Base-by-base conservation (phyloP, 345 rosid species). In the Eucalyptus brandiana region DNA sequence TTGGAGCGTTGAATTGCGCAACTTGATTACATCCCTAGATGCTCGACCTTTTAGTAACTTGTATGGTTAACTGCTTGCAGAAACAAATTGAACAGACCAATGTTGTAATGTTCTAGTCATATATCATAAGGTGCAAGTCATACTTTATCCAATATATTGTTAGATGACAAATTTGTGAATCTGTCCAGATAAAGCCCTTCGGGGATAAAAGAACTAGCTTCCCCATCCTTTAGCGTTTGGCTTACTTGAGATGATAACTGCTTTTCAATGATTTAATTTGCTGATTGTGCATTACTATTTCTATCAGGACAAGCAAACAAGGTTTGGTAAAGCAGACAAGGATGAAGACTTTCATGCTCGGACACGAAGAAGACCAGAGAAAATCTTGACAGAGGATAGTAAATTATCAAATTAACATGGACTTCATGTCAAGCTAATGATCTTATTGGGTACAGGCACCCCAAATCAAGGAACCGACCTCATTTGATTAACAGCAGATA, bases 1-100 rank as follows among this genome's bases (percentile, higher is more conserved):
- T 19, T 3, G 24, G 26, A 37, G 28, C 0, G 0, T 12, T 1
- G 47, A 40, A 76, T 23, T 23, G 85, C 1, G 0, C 47, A 4
- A 1, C 17, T 11, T 14, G 8, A 76, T 40, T 24, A 40, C 28
- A 12, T 40, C 47, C 16, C 28, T 40, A 40, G 16, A 76, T 2
- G 16, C 9, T 21, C 28, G 3, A 76, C 3, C 30, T 53, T 53
- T 53, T 7, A 44, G 16, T 42, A 21, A 26, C 47, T 7, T 76
- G 30, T 76, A 23, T 6, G 85, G 26, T 40, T 40, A 21, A 76
- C 28, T 40, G 85, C 24, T 11, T 5, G 16, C 16, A 21, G 16
- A 42, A 37, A 34, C 26, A 72, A 1, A 76, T 76, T 40, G 83
- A 76, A 21, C 11, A 11, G 47, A 76, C 4, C 47, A 12, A 10